Conservation (phyloP, 345 rosid genomes). For the Alliaria petiolata region DNA sequence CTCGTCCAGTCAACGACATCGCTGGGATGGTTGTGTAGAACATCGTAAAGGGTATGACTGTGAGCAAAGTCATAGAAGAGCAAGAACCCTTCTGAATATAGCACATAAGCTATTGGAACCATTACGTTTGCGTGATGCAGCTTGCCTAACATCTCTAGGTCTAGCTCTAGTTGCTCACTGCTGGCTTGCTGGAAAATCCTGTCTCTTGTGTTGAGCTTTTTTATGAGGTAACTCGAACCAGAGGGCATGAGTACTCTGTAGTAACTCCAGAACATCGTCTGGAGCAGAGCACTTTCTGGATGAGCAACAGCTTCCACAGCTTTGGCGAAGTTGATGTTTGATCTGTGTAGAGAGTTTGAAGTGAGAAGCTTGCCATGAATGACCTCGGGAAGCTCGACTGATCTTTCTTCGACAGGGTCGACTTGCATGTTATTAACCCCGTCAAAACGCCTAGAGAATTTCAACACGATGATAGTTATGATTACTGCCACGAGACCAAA, state of each 20-base stretch:
- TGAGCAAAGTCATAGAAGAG: slow-evolving; percentile 66
- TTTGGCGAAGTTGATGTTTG: slow-evolving; percentile 58
- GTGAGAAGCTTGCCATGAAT: slow-evolving; percentile 58
- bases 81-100: slow-evolving; percentile 60
- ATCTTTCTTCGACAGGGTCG: slow-evolving; percentile 33
- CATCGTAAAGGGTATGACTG: slow-evolving; percentile 54
- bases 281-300: slow-evolving; percentile 43
- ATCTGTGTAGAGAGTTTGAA: slow-evolving; percentile 52
- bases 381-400: slow-evolving; percentile 48
- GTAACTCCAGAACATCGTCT: slow-evolving; percentile 70
- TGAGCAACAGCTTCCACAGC: slow-evolving; percentile 60
- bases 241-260: slow-evolving; percentile 76
- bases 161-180: slow-evolving; percentile 57
- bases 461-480: slow-evolving; percentile 25
- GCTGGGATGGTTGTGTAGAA: slow-evolving; percentile 51
- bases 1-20: slow-evolving; percentile 70
- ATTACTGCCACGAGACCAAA: slow-evolving; percentile 32
- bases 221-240: slow-evolving; percentile 60
- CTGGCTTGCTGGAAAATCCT: slow-evolving; percentile 67
- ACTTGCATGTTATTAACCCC: slow-evolving; percentile 42
- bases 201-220: slow-evolving; percentile 77
- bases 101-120: slow-evolving; percentile 81
- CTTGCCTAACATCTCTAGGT: slow-evolving; percentile 67
- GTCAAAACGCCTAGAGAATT: slow-evolving; percentile 40
- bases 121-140: slow-evolving; percentile 73